These are phyloP conservation scores for Fusarium coicis DNA, from an alignment of 2,329 filamentous ascomycete species.

Conservation along the genomic window DNA sequence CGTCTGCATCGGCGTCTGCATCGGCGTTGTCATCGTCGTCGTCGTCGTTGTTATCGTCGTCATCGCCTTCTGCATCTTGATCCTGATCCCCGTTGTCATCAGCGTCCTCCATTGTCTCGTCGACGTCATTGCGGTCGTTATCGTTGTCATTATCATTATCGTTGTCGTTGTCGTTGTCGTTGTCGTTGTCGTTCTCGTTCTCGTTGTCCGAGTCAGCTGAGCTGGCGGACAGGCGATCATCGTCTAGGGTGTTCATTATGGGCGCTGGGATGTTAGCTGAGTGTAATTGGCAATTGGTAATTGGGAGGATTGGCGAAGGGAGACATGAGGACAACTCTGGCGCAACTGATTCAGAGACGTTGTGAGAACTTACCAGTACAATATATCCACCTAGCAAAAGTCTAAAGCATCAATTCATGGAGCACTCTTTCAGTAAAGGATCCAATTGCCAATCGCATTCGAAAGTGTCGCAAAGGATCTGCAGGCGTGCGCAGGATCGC, in stretches of 20 bases:
- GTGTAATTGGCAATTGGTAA: neutral
- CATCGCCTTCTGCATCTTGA: slow-evolving; percentile 42
- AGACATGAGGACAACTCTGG: neutral
- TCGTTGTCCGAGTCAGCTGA: slow-evolving; percentile 47
- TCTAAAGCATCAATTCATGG: slow-evolving; percentile 1
- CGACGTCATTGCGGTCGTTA: slow-evolving; percentile 55
- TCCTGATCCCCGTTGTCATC: slow-evolving; percentile 50
- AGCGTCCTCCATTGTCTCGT: slow-evolving; percentile 68
- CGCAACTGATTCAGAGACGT: neutral
- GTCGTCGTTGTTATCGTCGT: slow-evolving; percentile 49
- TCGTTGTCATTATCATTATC: slow-evolving; percentile 64
- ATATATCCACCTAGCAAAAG: neutral
- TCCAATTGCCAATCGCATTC: neutral
- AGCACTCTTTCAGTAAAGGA: neutral
- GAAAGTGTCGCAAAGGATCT: slow-evolving; percentile 12
- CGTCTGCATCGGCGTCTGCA: slow-evolving; percentile 55
- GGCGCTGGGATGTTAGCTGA: neutral
- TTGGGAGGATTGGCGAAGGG: neutral
- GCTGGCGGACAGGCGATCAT: slow-evolving; percentile 41
- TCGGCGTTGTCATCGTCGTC: slow-evolving; percentile 50
- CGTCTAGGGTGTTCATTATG: slow-evolving; percentile 35
- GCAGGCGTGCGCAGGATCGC: neutral
- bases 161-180: slow-evolving; percentile 56
- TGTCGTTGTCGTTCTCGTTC: slow-evolving; percentile 57
- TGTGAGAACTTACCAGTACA: neutral